Conservation (phyloP, 129 eudicot genomes). For the Tagetes patula region DNA sequence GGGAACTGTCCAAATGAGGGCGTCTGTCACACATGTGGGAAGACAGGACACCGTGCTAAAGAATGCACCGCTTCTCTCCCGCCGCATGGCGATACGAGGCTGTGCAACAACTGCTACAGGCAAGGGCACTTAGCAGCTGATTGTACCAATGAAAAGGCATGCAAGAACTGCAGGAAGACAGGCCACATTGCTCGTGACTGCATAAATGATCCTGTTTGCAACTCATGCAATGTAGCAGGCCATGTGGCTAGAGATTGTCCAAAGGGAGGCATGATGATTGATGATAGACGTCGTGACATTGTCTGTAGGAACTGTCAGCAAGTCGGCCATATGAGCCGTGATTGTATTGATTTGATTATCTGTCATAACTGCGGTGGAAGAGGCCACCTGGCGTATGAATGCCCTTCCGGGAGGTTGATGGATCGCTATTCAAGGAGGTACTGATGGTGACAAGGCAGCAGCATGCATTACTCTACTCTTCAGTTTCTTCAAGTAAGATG, state of each 20-base stretch:
- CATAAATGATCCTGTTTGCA: constrained; percentile 87
- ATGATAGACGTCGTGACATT: constrained; percentile 65
- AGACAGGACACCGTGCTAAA: constrained; percentile 85
- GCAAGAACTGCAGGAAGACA: constrained; percentile 90
- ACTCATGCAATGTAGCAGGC: constrained; percentile 74
- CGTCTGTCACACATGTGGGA: constrained; percentile 94
- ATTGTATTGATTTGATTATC: constrained; percentile 67
- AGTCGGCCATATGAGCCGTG: constrained; percentile 93
- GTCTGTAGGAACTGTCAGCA: constrained; percentile 86
- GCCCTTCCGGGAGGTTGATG: constrained; percentile 82
- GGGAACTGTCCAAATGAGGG: constrained; percentile 90
- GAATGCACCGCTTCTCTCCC: constrained; percentile 67
- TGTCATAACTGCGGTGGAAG: constrained; percentile 97
- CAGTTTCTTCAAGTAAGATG: constrained; percentile 7
- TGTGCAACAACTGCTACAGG: constrained; percentile 94
- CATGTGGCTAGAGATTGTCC: constrained; percentile 89
- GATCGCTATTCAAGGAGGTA: constrained; percentile 87
- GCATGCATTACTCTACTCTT: not conserved
- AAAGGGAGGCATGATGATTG: constrained; percentile 44
- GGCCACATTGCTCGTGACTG: constrained; percentile 96
- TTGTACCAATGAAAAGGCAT: constrained; percentile 93
- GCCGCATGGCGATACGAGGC: constrained; percentile 83
- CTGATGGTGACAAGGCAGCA: constrained; percentile 29
- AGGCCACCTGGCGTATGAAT: constrained; percentile 87
- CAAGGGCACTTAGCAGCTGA: constrained; percentile 90